Evolutionary conservation across 106 monocot genomes (phyloP).

Genomic region (Dendrobium catenatum): DNA sequence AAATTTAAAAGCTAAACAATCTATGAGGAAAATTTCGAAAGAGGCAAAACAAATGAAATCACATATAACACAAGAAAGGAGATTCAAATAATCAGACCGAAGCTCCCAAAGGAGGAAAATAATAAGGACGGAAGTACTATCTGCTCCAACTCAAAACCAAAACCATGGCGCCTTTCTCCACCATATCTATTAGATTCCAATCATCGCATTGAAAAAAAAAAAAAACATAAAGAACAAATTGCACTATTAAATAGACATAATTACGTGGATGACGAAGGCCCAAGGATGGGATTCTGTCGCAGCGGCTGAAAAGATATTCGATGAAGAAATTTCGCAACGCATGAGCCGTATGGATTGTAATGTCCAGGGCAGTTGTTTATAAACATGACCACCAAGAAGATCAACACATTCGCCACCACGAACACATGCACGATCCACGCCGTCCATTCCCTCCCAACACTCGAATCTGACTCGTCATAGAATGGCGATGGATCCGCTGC

Average conservation of each 20-base stretch:
- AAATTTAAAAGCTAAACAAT: not conserved
- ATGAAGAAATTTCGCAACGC: constrained; percentile 42
- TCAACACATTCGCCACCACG: constrained; percentile 34
- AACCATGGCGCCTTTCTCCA: too few relatives aligned
- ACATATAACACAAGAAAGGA: not conserved
- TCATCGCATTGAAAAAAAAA: too few relatives aligned
- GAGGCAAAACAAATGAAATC: not conserved
- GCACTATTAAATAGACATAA: not conserved
- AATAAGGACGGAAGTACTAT: too few relatives aligned
- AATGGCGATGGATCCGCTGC: not conserved
- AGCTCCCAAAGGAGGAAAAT: not conserved
- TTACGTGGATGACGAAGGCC: constrained; percentile 73
- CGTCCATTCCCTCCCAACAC: constrained; percentile 32
- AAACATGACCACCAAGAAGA: constrained; percentile 49
- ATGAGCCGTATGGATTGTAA: constrained; percentile 30
- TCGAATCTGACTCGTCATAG: constrained; percentile 10
- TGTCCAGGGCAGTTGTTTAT: constrained; percentile 66
- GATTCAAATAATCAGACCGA: not conserved
- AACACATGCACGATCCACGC: constrained; percentile 45
- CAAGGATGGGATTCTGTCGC: constrained; percentile 69
- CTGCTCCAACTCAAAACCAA: too few relatives aligned
- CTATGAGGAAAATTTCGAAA: not conserved
- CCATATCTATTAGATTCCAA: too few relatives aligned
- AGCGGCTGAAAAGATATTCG: constrained; percentile 85
- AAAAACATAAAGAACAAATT: not conserved